Evolutionary conservation across 768 basidiomycete species (phyloP), one percentile per base, ranked within the genome.

Genomic region (Clavulina sp.): DNA sequence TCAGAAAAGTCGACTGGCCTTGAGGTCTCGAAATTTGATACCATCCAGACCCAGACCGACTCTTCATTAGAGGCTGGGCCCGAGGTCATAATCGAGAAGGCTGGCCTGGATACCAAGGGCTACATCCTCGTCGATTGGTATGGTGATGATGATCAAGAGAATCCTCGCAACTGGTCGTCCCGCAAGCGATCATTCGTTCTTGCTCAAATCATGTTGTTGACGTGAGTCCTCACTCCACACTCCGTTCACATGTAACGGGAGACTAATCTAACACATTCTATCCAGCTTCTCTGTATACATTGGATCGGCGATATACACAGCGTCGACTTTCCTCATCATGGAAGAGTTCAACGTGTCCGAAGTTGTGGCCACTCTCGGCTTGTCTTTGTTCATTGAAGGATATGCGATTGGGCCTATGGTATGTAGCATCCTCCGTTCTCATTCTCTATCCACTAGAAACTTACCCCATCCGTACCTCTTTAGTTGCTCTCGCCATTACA

Each of bases 381-480:
- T 69, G 2, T 61, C 65, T 0, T 58, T 67, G 13, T 68, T 65
- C 55, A 65, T 68, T 21, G 50, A 56, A 4, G 65, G 60, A 2
- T 68, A 69, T 58, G 67, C 63, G 7, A 54, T 66, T 16, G 65
- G 62, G 0, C 62, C 62, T 0, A 56, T 61, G 47, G 48, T 57
- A 57, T 56, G 60, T 33, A 54, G 56, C 3, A 26, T 32, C 26
- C 1, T 50, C 38, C 0, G 18, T 30, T 29, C 32, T 53, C 29
- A 50, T 48, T 46, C 24, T 24, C 26, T 46, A 9, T 13, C 9
- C 43, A 13, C 43, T 46, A 9, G n/a, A n/a, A n/a, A 28, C 26
- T 46, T 16, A 9, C 43, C 24, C 26, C 24, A 9, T 28, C 26
- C 13, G 43, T 7, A 9, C 34, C 34, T 24, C 38, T 33, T 7